phyloP scores from a whole-genome alignment of 352 stramenopile species.

The Phytophthora macrochlamydospora region DNA sequence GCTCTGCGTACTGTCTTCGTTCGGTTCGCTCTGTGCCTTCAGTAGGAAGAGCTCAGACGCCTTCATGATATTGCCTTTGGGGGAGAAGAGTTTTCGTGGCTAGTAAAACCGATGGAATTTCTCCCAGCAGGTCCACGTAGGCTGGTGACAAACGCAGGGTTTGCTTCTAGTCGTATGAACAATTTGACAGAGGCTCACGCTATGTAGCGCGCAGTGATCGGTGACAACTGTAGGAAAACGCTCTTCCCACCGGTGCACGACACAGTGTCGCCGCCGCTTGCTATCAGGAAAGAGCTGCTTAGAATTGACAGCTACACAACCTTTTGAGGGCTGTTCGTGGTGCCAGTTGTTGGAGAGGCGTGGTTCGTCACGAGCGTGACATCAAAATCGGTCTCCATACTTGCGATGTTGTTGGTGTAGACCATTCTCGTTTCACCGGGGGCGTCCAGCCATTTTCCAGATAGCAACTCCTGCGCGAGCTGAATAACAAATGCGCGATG shows the following conservation, averaged over 20 bases:
- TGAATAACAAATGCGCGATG: slow-evolving; percentile 4
- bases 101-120: slow-evolving; percentile 13
- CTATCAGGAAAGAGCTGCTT: not conserved
- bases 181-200: not conserved
- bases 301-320: not conserved
- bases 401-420: slow-evolving; percentile 1
- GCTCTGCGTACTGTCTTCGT: too few relatives aligned
- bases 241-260: not conserved
- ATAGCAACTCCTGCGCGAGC: not conserved
- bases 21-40: too few relatives aligned
- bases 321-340: not conserved
- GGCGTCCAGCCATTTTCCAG: not conserved
- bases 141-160: not conserved
- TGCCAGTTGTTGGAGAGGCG: not conserved
- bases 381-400: slow-evolving; percentile 17
- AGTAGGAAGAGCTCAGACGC: slow-evolving; percentile 4
- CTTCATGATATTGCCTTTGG: slow-evolving; percentile 12
- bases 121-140: slow-evolving; percentile 10
- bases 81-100: not conserved
- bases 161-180: not conserved
- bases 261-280: not conserved
- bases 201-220: slow-evolving; percentile 9
- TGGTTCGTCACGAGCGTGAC: slow-evolving; percentile 13
- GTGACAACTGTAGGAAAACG: slow-evolving; percentile 1
- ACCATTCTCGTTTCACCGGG: slow-evolving; percentile 5